Evolutionary conservation across 805 yeast genomes (phyloP).

Genomic region (Myxozyma kluyveri): DNA sequence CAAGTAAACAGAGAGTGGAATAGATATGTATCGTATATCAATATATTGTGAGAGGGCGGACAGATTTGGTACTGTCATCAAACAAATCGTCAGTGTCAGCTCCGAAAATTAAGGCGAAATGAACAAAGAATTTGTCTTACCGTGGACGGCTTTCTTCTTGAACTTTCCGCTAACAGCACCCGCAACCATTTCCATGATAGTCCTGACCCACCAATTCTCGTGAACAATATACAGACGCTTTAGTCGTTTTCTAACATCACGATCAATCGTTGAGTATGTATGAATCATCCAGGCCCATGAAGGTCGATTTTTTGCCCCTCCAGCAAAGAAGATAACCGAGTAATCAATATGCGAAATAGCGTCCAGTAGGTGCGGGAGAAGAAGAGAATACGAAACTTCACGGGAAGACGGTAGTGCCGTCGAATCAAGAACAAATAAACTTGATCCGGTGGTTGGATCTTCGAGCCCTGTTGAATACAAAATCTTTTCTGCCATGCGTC

Average conservation of each 20-base stretch:
- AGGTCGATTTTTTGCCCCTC: constrained; percentile 65
- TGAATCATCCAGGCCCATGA: constrained; percentile 72
- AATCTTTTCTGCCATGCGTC: constrained; percentile 18
- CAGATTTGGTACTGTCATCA: constrained; percentile 35
- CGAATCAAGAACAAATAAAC: constrained; percentile 80
- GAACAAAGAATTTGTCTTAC: constrained; percentile 32
- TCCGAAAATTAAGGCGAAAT: background rate
- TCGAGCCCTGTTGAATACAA: constrained; percentile 47
- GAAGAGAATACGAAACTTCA: constrained; percentile 46
- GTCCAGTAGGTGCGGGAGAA: constrained; percentile 56
- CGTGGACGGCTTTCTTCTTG: constrained; percentile 45
- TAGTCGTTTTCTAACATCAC: constrained; percentile 52
- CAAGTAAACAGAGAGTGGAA: constrained; percentile 70
- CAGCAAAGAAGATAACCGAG: constrained; percentile 71
- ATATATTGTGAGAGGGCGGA: constrained; percentile 57
- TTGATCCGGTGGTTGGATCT: constrained; percentile 67
- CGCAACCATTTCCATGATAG: constrained; percentile 67
- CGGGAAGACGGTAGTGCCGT: constrained; percentile 69
- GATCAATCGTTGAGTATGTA: constrained; percentile 57
- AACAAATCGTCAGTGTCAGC: too few species aligned
- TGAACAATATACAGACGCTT: constrained; percentile 74
- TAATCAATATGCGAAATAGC: constrained; percentile 62
- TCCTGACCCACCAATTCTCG: constrained; percentile 84
- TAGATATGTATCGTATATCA: constrained; percentile 73
- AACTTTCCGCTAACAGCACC: constrained; percentile 57